Conservation (phyloP, 495 filamentous ascomycete genomes). For the Haplographium delicatum region DNA sequence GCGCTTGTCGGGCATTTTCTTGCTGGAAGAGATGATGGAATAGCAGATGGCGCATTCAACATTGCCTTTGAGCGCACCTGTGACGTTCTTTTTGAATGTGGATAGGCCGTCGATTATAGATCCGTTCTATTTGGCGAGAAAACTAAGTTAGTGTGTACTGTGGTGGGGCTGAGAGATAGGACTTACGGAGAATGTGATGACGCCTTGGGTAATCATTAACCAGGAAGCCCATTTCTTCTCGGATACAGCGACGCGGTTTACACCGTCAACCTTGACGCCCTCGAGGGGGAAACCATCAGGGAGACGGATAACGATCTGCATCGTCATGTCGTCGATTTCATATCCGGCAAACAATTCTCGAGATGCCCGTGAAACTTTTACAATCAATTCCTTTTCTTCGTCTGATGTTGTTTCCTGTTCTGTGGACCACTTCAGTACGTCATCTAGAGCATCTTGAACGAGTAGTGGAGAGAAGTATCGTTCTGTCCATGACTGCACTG, state of each 20-base stretch:
- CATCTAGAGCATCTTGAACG: constrained; percentile 62
- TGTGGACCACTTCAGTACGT: constrained; percentile 65
- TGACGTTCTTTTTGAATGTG: constrained; percentile 77
- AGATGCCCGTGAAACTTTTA: constrained; percentile 64
- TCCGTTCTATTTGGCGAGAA: constrained; percentile 52
- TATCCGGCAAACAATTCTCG: constrained; percentile 77
- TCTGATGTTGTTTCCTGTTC: constrained; percentile 49
- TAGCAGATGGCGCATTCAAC: constrained; percentile 97
- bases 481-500: constrained; percentile 75
- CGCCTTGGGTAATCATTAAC: constrained; percentile 79
- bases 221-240: constrained; percentile 88
- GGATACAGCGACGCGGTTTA: constrained; percentile 77
- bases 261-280: constrained; percentile 65
- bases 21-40: constrained; percentile 80
- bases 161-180: not conserved
- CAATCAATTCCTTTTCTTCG: constrained; percentile 62
- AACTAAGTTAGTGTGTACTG: not conserved
- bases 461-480: constrained; percentile 81
- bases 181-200: constrained; percentile 78
- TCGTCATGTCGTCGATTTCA: constrained; percentile 78
- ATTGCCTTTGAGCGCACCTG: constrained; percentile 83
- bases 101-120: constrained; percentile 78
- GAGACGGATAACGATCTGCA: constrained; percentile 71
- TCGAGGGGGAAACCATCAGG: constrained; percentile 78
- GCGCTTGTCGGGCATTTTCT: constrained; percentile 81